Percentiles rank a stretch among this genome's conserved stretches.
phyloP scores from a whole-genome alignment of 2,329 filamentous ascomycete genomes.

The Penicillium sp. region DNA sequence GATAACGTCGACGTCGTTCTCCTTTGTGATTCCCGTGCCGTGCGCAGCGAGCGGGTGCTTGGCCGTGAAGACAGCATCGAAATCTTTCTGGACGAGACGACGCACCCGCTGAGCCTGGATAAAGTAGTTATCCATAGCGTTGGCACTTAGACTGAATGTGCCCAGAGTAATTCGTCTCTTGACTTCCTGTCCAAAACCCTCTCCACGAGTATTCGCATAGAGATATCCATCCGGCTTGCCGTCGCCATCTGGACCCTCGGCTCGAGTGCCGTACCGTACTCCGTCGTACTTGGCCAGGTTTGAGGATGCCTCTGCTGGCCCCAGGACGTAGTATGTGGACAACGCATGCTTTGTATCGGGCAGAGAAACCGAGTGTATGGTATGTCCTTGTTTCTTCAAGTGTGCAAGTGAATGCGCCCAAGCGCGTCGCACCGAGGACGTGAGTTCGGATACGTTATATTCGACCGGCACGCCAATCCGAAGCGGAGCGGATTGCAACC shows the following conservation, averaged over 20 bases:
- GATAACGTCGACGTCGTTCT: slow-evolving; percentile 70
- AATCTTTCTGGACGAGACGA: slow-evolving; percentile 80
- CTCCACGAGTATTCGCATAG: slow-evolving; percentile 73
- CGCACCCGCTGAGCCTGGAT: slow-evolving; percentile 88
- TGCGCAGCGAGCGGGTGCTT: slow-evolving; percentile 63
- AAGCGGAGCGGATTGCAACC: slow-evolving; percentile 34
- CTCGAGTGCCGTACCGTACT: slow-evolving; percentile 78
- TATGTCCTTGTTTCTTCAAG: slow-evolving; percentile 67
- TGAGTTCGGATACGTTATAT: slow-evolving; percentile 85
- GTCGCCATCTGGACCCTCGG: slow-evolving; percentile 50
- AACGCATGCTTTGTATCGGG: slow-evolving; percentile 83
- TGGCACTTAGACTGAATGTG: slow-evolving; percentile 84
- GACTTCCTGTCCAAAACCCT: slow-evolving; percentile 81
- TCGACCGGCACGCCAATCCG: slow-evolving; percentile 66
- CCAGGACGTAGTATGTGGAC: slow-evolving; percentile 92
- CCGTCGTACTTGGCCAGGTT: slow-evolving; percentile 98
- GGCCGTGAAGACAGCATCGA: slow-evolving; percentile 73
- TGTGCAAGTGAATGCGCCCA: slow-evolving; percentile 66
- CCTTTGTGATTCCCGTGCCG: background rate
- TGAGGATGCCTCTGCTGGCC: slow-evolving; percentile 90
- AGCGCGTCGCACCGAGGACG: slow-evolving; percentile 65
- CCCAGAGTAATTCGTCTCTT: slow-evolving; percentile 84
- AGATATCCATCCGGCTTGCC: slow-evolving; percentile 57
- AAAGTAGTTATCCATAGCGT: slow-evolving; percentile 95
- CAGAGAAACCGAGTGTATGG: slow-evolving; percentile 73